Evolutionary conservation across 2,329 filamentous ascomycete genomes (phyloP).

Genomic region (Nemania diffusa): DNA sequence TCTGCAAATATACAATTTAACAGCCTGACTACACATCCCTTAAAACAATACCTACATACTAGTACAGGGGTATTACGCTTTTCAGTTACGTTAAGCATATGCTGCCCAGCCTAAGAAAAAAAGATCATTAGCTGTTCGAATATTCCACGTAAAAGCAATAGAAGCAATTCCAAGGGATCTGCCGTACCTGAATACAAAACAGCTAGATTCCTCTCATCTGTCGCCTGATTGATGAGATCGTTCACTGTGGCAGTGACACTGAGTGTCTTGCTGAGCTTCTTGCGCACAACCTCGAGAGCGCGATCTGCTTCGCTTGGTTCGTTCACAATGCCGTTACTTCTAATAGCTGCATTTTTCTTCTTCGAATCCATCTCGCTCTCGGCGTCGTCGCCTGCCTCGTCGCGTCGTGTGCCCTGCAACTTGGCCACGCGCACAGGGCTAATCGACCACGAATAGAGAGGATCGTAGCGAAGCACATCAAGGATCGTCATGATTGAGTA

Average conservation of each 20-base stretch:
- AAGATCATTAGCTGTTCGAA: slow-evolving; percentile 32
- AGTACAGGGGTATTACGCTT: slow-evolving; percentile 32
- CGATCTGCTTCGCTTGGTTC: slow-evolving; percentile 83
- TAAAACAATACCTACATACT: slow-evolving; percentile 11
- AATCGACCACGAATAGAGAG: slow-evolving; percentile 94
- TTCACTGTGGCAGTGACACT: slow-evolving; percentile 97
- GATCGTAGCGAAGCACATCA: slow-evolving; percentile 97
- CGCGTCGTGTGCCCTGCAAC: slow-evolving; percentile 70
- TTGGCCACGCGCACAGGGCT: slow-evolving; percentile 74
- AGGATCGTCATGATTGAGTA: slow-evolving; percentile 99
- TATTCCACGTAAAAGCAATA: not conserved
- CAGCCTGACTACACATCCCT: not conserved
- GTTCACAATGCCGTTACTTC: slow-evolving; percentile 55
- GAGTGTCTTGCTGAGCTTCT: slow-evolving; percentile 93
- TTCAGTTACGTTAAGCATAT: slow-evolving; percentile 50
- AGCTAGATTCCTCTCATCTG: slow-evolving; percentile 90
- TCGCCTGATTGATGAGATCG: slow-evolving; percentile 94
- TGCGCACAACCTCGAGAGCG: slow-evolving; percentile 90
- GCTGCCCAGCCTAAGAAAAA: slow-evolving; percentile 54
- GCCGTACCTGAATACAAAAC: slow-evolving; percentile 83
- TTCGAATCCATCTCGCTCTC: slow-evolving; percentile 55
- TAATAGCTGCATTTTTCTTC: slow-evolving; percentile 52
- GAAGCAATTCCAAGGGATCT: not conserved
- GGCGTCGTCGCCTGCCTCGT: slow-evolving; percentile 52
- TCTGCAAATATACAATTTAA: not conserved